These are phyloP conservation scores for Apostasia shenzhenica DNA, from an alignment of 106 monocot genomes.

Conservation along the genomic window DNA sequence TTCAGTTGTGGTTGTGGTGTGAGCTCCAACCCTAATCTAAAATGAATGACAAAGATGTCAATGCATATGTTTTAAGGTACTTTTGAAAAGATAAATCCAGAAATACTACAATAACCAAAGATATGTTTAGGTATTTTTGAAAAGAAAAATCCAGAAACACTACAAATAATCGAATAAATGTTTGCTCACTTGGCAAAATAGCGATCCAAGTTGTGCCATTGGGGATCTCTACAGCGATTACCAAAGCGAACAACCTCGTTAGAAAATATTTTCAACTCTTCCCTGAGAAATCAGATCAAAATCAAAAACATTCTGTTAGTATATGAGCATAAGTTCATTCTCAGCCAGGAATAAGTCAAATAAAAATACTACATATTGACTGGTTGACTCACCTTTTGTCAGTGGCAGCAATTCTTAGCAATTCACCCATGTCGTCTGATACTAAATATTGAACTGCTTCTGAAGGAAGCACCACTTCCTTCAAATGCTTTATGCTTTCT, in stretches of 20 bases:
- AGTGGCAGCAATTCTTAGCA: slow-evolving; percentile 57
- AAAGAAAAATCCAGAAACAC: too few species aligned
- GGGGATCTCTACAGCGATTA: slow-evolving; percentile 77
- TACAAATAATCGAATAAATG: too few species aligned
- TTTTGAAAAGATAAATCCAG: not conserved
- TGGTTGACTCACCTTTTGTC: slow-evolving; percentile 55
- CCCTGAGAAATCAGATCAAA: slow-evolving; percentile 31
- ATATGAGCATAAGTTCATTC: not conserved
- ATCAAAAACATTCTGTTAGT: not conserved
- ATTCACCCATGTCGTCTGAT: slow-evolving; percentile 52
- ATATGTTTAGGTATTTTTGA: too few species aligned
- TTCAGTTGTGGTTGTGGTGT: slow-evolving; percentile 57
- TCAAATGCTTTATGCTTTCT: slow-evolving; percentile 58
- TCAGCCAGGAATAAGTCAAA: not conserved
- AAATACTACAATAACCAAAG: too few species aligned
- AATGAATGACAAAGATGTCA: slow-evolving; percentile 2
- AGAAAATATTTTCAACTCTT: slow-evolving; percentile 72
- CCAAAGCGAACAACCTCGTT: slow-evolving; percentile 76
- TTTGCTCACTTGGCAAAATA: slow-evolving; percentile 20
- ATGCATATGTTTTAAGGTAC: not conserved
- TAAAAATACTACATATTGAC: not conserved
- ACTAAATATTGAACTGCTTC: slow-evolving; percentile 58
- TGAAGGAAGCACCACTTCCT: slow-evolving; percentile 62
- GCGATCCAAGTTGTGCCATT: slow-evolving; percentile 81
- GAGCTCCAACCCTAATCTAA: slow-evolving; percentile 60